phyloP scores from a whole-genome alignment of 805 yeast genomes.

The Candida insectorum region DNA sequence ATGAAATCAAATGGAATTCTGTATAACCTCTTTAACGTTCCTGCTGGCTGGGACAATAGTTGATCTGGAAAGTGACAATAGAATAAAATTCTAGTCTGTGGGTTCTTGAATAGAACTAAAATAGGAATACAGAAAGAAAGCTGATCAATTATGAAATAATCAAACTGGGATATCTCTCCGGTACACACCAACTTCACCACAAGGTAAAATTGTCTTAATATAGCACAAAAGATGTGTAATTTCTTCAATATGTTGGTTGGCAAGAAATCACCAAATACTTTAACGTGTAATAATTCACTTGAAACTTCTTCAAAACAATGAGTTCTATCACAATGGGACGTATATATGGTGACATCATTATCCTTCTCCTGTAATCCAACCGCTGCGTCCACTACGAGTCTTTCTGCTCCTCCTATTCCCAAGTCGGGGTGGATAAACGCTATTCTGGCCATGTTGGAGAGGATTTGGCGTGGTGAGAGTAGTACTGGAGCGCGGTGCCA shows the following conservation, averaged over 20 bases:
- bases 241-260: constrained; percentile 69
- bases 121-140: constrained; percentile 81
- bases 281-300: constrained; percentile 53
- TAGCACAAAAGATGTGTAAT: constrained; percentile 79
- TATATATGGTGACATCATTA: constrained; percentile 65
- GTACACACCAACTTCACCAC: constrained; percentile 42
- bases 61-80: constrained; percentile 98
- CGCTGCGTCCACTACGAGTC: constrained; percentile 96
- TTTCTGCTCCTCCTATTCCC: constrained; percentile 97
- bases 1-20: constrained; percentile 79
- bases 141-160: constrained; percentile 83
- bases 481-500: no score
- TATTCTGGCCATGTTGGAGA: constrained; percentile 36
- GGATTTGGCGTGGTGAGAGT: no score
- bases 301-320: constrained; percentile 93
- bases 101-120: constrained; percentile 42
- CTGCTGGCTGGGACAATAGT: constrained; percentile 56
- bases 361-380: constrained; percentile 71
- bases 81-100: constrained; percentile 57
- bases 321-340: constrained; percentile 82
- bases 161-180: constrained; percentile 51
- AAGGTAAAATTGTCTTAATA: constrained; percentile 74
- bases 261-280: constrained; percentile 77
- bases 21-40: constrained; percentile 58
- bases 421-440: constrained; percentile 95